These are phyloP conservation scores for Metschnikowia amazonensis DNA, from an alignment of 805 yeast species.

Conservation along the genomic window DNA sequence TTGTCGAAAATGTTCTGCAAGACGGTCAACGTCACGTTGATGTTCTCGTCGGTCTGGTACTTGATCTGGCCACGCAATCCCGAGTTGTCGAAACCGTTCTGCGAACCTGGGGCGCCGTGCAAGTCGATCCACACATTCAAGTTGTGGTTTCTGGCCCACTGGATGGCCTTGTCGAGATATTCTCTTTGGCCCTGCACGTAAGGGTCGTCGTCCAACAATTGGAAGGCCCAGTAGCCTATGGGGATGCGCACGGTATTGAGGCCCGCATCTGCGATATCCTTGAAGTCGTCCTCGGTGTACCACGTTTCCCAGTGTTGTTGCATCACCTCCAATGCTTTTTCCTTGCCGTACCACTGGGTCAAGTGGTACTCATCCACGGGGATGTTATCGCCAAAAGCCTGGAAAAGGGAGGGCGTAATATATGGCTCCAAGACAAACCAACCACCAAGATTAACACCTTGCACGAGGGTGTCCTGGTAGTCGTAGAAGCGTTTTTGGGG, in stretches of 20 bases:
- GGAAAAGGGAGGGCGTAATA: constrained; percentile 76
- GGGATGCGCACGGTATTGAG: constrained; percentile 87
- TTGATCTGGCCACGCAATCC: constrained; percentile 62
- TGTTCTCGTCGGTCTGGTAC: constrained; percentile 16
- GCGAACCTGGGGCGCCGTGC: constrained; percentile 97
- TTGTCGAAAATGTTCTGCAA: constrained; percentile 52
- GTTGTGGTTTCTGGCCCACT: constrained; percentile 62
- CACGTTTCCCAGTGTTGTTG: constrained; percentile 75
- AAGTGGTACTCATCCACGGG: constrained; percentile 86
- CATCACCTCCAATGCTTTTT: constrained; percentile 45
- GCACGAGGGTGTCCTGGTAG: constrained; percentile 35
- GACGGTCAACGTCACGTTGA: constrained; percentile 48
- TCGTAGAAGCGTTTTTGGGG: constrained; percentile 25
- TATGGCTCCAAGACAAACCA: constrained; percentile 88
- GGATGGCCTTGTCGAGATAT: constrained; percentile 71
- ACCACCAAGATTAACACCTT: constrained; percentile 84
- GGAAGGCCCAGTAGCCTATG: constrained; percentile 92
- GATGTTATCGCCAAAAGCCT: constrained; percentile 44
- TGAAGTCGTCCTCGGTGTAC: constrained; percentile 70
- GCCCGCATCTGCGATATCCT: constrained; percentile 55
- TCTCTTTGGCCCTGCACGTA: constrained; percentile 77
- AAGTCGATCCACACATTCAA: constrained; percentile 85
- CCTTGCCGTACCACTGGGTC: constrained; percentile 56
- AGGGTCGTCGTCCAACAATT: constrained; percentile 62
- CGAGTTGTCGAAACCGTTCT: constrained; percentile 93